Conservation (phyloP, 768 basidiomycete species). For the Leccinellum albellum region DNA sequence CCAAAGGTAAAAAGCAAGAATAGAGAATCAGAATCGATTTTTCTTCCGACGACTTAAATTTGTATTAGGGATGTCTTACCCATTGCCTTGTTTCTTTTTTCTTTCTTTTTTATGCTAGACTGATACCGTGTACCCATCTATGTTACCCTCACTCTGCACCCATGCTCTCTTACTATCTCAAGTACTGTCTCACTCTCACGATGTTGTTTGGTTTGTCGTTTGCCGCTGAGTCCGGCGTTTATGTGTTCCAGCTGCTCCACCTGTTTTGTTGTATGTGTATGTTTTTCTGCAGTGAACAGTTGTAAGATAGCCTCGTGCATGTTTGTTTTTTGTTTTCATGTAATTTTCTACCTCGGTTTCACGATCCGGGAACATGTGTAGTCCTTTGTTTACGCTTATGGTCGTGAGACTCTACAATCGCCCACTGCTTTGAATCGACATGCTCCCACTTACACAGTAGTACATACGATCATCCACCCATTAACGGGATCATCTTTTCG, state of each 20-base stretch:
- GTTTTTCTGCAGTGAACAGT: neutral
- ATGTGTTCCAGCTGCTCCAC: neutral
- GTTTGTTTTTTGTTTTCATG: neutral
- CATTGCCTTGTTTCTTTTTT: neutral
- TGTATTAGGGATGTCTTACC: neutral
- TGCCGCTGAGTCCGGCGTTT: neutral
- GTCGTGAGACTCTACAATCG: neutral
- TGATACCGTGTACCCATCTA: slow-evolving; percentile 2
- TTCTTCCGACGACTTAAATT: neutral
- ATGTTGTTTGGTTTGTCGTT: neutral
- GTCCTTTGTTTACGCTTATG: neutral
- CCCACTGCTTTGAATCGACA: no score
- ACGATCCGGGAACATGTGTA: neutral
- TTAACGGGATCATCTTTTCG: neutral
- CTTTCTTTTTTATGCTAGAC: neutral
- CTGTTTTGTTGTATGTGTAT: neutral
- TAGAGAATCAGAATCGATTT: slow-evolving; percentile 1
- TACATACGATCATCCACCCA: neutral
- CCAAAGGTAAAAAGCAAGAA: neutral
- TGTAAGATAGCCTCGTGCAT: neutral
- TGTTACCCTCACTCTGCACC: neutral
- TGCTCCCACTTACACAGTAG: no score
- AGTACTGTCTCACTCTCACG: neutral
- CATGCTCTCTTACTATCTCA: slow-evolving; percentile 3
- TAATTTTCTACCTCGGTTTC: neutral